phyloP scores from a whole-genome alignment of 495 filamentous ascomycete species.

The Chaetomium tenue region DNA sequence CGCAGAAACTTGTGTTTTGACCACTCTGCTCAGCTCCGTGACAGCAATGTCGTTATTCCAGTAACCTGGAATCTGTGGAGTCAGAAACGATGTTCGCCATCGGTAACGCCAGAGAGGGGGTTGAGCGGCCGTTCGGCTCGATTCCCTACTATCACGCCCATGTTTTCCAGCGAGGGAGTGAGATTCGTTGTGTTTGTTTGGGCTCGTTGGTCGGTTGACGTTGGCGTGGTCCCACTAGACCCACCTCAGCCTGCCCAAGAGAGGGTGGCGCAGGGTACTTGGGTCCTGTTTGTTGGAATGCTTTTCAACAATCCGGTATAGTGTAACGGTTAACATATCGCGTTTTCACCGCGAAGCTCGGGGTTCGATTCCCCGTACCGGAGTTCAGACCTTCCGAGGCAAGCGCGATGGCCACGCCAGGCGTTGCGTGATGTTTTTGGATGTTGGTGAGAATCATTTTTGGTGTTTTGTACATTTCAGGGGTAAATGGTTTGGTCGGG shows the following conservation, averaged over 20 bases:
- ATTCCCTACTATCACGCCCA: no score
- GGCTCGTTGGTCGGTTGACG: no score
- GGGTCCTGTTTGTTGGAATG: not conserved
- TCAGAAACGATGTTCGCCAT: no score
- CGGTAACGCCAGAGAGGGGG: no score
- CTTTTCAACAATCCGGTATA: slow-evolving; percentile 39
- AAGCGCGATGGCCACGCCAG: not conserved
- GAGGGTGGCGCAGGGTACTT: not conserved
- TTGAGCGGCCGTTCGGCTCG: no score
- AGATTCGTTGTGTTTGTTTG: no score
- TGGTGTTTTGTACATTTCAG: slow-evolving; percentile 14
- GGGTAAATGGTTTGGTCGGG: not conserved
- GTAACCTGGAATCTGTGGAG: no score
- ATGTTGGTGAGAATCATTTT: not conserved
- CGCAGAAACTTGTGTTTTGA: not conserved
- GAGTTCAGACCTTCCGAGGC: slow-evolving; percentile 26
- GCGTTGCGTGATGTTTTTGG: slow-evolving; percentile 9
- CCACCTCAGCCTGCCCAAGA: not conserved
- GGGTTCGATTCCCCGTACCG: slow-evolving; percentile 54
- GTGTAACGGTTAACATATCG: slow-evolving; percentile 52
- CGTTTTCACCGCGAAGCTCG: slow-evolving; percentile 53
- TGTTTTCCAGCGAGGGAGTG: no score
- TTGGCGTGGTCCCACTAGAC: not conserved
- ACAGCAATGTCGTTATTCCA: no score
- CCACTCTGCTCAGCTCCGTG: no score